Conservation (phyloP, 306 rosid species). For the Prunus persica region DNA sequence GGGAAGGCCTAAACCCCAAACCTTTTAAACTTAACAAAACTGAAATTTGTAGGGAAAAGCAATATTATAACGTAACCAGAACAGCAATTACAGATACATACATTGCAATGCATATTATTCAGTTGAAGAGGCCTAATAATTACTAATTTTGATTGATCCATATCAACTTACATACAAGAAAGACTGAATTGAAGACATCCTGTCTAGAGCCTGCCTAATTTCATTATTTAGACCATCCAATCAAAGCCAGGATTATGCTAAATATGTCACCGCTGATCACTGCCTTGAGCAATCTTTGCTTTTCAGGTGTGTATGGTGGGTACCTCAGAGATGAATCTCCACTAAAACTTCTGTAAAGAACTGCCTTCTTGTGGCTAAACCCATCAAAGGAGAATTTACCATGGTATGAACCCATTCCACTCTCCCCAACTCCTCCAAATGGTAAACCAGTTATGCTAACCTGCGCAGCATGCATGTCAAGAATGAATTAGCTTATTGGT, state of each 20-base stretch:
- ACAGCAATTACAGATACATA: not conserved
- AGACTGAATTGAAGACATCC: not conserved
- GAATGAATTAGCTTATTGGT: not conserved
- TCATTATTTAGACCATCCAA: conserved; percentile 30
- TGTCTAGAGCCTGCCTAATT: not conserved
- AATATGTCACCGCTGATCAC: conserved; percentile 44
- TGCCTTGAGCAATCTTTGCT: conserved; percentile 56
- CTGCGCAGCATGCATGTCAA: conserved; percentile 28
- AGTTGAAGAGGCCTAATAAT: not conserved
- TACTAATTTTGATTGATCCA: not conserved
- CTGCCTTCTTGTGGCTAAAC: conserved; percentile 80
- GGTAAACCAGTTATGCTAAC: conserved; percentile 62
- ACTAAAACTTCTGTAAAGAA: conserved; percentile 58
- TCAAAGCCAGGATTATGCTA: conserved; percentile 34
- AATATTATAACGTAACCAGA: too few species aligned
- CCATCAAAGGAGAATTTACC: conserved; percentile 79
- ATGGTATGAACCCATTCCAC: conserved; percentile 86
- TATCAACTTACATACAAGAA: not conserved
- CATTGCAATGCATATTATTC: not conserved
- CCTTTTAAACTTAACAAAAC: not conserved
- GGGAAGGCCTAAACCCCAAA: too few species aligned
- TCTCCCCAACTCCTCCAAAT: conserved; percentile 89
- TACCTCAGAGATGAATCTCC: conserved; percentile 62
- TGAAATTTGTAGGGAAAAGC: not conserved
- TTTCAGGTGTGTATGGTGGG: conserved; percentile 69